Evolutionary conservation across 352 stramenopile species (phyloP), one percentile per base, ranked within the genome.

Genomic region (Phytopythium montanum): DNA sequence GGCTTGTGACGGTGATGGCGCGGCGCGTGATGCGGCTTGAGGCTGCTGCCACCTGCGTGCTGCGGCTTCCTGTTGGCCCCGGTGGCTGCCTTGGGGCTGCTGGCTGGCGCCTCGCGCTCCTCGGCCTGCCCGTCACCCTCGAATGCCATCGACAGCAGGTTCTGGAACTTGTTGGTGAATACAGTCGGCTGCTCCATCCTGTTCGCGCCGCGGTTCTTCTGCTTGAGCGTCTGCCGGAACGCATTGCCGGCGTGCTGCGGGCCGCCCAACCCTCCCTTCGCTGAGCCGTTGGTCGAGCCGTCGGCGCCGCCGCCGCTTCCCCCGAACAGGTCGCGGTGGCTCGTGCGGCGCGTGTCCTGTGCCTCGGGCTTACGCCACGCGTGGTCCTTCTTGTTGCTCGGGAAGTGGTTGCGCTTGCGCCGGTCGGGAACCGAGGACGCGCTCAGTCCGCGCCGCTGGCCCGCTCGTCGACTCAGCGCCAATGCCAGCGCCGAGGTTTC

Each of bases 91-190:
- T 8, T 14, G 33, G 33, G 33, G 5, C 33, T 12, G 8, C 33
- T 38, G 33, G 33, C 1, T 12, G 10, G 33, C 5, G 1, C 33
- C 33, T 38, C 33, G 33, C 33, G 9, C 33, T 38, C 33, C 33
- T 38, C 14, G 33, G 33, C 5, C 9, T 38, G 9, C 9, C 33
- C 33, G 33, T 68, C 68, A 13, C 84, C 73, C 13, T 89, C 77
- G 21, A 88, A 81, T 16, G 80, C 78, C 59, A 90, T 88, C 51
- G 76, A 90, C 54, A 92, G 59, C 54, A 92, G 60, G 66, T 92
- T 92, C 69, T 90, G 80, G 54, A 92, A 92, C 66, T 92, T 90
- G 73, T 92, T 89, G 23, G 83, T 90, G 56, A 89, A 90, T 45
- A 89, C 76, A 5, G 69, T 66, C 18, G 50, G 56, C 45, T 87